phyloP scores from a whole-genome alignment of 441 rosid species.

The Populus hybrid region DNA sequence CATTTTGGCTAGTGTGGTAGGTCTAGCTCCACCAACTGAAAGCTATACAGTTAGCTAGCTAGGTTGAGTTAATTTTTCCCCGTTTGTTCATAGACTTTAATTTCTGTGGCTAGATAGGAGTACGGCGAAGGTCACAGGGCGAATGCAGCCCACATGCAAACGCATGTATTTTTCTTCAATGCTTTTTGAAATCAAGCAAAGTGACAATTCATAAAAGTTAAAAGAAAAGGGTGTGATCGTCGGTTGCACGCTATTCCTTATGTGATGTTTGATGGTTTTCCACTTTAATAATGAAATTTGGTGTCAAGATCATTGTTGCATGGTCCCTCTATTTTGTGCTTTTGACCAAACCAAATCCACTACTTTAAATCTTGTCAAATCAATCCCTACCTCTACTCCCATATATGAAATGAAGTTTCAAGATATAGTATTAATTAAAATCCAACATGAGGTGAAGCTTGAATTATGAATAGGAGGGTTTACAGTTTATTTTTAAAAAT shows the following conservation, averaged over 20 bases:
- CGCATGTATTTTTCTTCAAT: neutral
- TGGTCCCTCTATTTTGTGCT: neutral
- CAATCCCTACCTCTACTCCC: neutral
- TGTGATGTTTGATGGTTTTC: neutral
- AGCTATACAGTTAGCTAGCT: neutral
- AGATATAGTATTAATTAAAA: no score
- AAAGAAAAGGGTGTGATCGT: slow-evolving; percentile 11
- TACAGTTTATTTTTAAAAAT: no score
- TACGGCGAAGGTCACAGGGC: slow-evolving; percentile 14
- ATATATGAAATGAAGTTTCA: no score
- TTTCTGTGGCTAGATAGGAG: neutral
- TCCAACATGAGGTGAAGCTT: no score
- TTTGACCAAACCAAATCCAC: neutral
- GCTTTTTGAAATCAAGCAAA: slow-evolving; percentile 13
- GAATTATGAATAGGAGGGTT: no score
- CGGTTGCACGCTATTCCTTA: neutral
- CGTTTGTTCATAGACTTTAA: neutral
- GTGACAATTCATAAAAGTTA: slow-evolving; percentile 4
- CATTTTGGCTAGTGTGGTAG: slow-evolving; percentile 10
- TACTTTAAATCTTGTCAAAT: neutral
- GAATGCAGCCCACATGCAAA: slow-evolving; percentile 21
- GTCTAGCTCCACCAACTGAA: slow-evolving; percentile 1
- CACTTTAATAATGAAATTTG: neutral
- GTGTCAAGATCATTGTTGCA: neutral
- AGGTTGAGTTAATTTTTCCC: neutral